Percentiles rank a stretch among this genome's conserved stretches.
These are phyloP conservation scores for Fusarium setosum DNA, from an alignment of 2,329 filamentous ascomycete species.

Conservation along the genomic window DNA sequence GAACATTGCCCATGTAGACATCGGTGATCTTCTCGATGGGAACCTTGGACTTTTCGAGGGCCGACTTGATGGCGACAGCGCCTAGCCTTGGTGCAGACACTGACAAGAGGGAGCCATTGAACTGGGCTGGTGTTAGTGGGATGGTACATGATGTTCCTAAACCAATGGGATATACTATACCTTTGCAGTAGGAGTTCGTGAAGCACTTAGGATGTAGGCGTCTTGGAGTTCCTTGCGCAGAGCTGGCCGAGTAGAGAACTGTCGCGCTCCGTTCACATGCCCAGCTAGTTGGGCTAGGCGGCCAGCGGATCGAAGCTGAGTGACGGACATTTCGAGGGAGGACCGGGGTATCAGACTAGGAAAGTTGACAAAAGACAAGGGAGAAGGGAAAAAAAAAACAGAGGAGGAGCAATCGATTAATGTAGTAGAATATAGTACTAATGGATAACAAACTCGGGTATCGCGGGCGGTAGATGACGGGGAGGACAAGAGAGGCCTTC, in stretches of 20 bases:
- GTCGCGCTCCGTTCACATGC: constrained; percentile 55
- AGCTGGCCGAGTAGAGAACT: constrained; percentile 59
- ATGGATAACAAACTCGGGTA: constrained; percentile 35
- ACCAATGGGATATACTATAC: constrained; percentile 56
- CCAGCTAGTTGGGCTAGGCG: constrained; percentile 50
- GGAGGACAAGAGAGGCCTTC: constrained; percentile 13
- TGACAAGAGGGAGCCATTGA: constrained; percentile 90
- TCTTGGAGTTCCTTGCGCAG: constrained; percentile 79
- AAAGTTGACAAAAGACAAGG: constrained; percentile 7
- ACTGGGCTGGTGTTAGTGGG: constrained; percentile 62
- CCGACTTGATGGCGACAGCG: constrained; percentile 91
- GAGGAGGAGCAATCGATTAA: constrained; percentile 4
- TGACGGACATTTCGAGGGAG: constrained; percentile 27
- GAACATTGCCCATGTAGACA: constrained; percentile 98
- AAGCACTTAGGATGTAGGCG: constrained; percentile 92
- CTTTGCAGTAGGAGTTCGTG: constrained; percentile 90
- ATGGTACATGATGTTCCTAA: neutral
- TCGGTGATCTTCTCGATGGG: constrained; percentile 85
- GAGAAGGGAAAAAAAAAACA: neutral
- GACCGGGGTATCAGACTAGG: constrained; percentile 17
- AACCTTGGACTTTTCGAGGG: constrained; percentile 85
- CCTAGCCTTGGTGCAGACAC: constrained; percentile 90
- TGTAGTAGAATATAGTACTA: constrained; percentile 9
- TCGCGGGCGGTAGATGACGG: constrained; percentile 4
- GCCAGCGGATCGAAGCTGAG: constrained; percentile 49